Percentiles rank a stretch among this genome's conserved stretches.
These are phyloP conservation scores for Alternaria triticimaculans DNA, from an alignment of 2,329 filamentous ascomycete genomes.

Conservation along the genomic window DNA sequence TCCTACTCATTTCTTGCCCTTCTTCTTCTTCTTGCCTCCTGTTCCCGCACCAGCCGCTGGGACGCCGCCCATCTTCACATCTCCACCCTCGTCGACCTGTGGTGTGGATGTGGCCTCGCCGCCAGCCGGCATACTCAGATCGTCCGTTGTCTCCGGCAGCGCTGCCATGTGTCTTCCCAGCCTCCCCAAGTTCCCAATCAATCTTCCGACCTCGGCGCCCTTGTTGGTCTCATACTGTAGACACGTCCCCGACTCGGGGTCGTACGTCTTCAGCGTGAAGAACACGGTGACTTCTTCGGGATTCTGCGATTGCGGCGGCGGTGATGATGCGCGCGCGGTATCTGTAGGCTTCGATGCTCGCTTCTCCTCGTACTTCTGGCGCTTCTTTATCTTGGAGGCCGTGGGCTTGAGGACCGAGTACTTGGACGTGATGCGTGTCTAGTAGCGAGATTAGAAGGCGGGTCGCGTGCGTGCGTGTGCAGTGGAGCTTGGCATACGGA, in stretches of 20 bases:
- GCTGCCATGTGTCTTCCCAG: conserved; percentile 70
- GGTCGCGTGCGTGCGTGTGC: conserved; percentile 12
- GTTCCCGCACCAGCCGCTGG: conserved; percentile 27
- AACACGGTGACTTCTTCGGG: conserved; percentile 58
- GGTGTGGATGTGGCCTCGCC: conserved; percentile 40
- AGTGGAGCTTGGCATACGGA: conserved; percentile 65
- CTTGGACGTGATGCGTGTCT: conserved; percentile 92
- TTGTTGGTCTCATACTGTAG: conserved; percentile 94
- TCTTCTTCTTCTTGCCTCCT: conserved; percentile 59
- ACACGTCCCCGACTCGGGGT: conserved; percentile 78
- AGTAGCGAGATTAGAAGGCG: conserved; percentile 15
- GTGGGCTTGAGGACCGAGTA: conserved; percentile 72
- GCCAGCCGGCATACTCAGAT: conserved; percentile 43
- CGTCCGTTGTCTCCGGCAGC: conserved; percentile 52
- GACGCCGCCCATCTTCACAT: conserved; percentile 39
- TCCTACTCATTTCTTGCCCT: conserved; percentile 55
- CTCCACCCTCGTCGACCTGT: conserved; percentile 37
- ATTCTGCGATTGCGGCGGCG: conserved; percentile 32
- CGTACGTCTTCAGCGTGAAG: conserved; percentile 87
- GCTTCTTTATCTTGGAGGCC: conserved; percentile 42
- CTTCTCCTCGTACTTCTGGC: conserved; percentile 42
- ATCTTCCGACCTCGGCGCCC: conserved; percentile 83
- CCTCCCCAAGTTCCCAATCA: conserved; percentile 78
- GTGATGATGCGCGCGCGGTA: conserved; percentile 35
- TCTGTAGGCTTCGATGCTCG: conserved; percentile 35